Percentiles rank a stretch among this genome's conserved stretches.
These are phyloP conservation scores for Plasmodium adleri DNA, from an alignment of 169 alveolate genomes.

Conservation along the genomic window DNA sequence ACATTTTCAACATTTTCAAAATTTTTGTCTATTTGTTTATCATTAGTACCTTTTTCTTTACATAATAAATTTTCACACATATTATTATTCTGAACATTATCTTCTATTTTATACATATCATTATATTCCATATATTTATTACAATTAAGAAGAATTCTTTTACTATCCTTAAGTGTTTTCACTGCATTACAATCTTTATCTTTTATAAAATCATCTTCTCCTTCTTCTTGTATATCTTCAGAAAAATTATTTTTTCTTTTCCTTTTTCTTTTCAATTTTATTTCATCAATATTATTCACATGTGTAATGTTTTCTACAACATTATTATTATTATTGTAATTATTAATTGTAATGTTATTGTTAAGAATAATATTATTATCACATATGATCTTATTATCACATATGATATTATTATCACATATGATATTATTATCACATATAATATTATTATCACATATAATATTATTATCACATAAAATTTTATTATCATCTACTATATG, in stretches of 20 bases:
- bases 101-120: background rate
- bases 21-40: background rate
- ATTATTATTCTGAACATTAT: too few species aligned
- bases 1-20: background rate
- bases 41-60: background rate
- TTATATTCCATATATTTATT: background rate
- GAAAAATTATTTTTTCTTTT: too few species aligned
- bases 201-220: background rate
- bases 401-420: too few species aligned
- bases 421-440: too few species aligned
- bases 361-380: background rate
- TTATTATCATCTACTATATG: too few species aligned
- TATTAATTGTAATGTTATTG: background rate
- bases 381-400: too few species aligned
- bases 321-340: background rate
- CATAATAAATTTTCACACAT: too few species aligned
- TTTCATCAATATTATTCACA: background rate
- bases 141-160: background rate
- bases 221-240: background rate
- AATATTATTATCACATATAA: too few species aligned
- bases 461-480: too few species aligned
- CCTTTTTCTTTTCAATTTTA: background rate
- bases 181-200: background rate
- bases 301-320: background rate
- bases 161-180: background rate